Conservation (phyloP, 371 early-diverging fungal species). For the Haplosporangium sp. region DNA sequence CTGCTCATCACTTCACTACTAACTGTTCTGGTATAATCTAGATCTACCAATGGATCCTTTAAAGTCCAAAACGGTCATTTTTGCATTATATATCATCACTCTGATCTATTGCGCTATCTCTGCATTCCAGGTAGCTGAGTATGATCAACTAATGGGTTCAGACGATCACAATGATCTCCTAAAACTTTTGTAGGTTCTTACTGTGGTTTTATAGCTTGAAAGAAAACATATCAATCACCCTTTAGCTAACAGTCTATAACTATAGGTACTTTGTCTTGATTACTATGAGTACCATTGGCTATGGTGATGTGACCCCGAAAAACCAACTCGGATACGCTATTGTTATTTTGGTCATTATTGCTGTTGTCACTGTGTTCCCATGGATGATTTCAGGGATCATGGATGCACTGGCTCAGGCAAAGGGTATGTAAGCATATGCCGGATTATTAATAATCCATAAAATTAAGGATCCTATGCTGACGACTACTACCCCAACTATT, state of each 20-base stretch:
- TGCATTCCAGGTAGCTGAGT: slow-evolving; percentile 78
- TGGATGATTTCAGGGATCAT: slow-evolving; percentile 67
- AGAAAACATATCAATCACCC: neutral
- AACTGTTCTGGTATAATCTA: neutral
- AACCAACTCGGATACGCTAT: slow-evolving; percentile 72
- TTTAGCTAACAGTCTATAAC: neutral
- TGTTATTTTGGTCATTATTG: slow-evolving; percentile 76
- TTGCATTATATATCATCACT: slow-evolving; percentile 68
- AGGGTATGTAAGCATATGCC: slow-evolving; percentile 52
- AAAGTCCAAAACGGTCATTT: slow-evolving; percentile 69
- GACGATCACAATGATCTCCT: slow-evolving; percentile 62
- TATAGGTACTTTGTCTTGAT: slow-evolving; percentile 70
- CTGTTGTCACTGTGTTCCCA: slow-evolving; percentile 74
- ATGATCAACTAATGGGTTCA: slow-evolving; percentile 69
- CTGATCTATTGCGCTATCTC: slow-evolving; percentile 79
- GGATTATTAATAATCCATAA: neutral
- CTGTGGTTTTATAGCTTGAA: neutral
- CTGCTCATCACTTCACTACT: neutral
- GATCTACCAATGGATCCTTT: slow-evolving; percentile 69
- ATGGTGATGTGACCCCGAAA: slow-evolving; percentile 82
- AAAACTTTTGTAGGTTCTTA: slow-evolving; percentile 57
- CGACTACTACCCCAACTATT: neutral
- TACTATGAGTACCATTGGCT: slow-evolving; percentile 83
- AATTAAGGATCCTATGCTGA: neutral
- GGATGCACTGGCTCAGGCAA: slow-evolving; percentile 68